Conservation (phyloP, 768 basidiomycete genomes). For the Clavulina sp. region DNA sequence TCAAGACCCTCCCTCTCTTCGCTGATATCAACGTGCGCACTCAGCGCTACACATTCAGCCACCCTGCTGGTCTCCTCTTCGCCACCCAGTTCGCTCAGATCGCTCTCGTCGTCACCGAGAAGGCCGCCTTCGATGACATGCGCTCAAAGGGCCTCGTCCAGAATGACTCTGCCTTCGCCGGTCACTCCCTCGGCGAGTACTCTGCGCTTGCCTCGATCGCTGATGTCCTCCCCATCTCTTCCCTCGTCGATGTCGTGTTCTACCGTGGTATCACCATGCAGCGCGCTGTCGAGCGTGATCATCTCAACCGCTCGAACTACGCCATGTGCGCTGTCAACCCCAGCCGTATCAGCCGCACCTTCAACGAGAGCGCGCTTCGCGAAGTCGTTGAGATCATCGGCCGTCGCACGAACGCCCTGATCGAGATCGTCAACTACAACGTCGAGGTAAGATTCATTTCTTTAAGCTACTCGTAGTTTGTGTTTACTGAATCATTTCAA, state of each 20-base stretch:
- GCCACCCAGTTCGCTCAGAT: slow-evolving; percentile 99
- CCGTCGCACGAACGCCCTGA: slow-evolving; percentile 51
- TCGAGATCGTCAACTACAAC: slow-evolving; percentile 98
- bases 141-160: slow-evolving; percentile 91
- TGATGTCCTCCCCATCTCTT: slow-evolving; percentile 86
- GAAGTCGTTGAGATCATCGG: slow-evolving; percentile 92
- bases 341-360: slow-evolving; percentile 81
- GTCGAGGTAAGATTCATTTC: slow-evolving; percentile 43
- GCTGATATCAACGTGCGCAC: slow-evolving; percentile 89
- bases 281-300: slow-evolving; percentile 92
- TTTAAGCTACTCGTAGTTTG: not conserved
- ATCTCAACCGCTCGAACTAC: slow-evolving; percentile 84
- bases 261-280: slow-evolving; percentile 99
- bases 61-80: slow-evolving; percentile 85
- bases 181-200: slow-evolving; percentile 97
- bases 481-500: slow-evolving; percentile 6
- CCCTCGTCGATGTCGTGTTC: slow-evolving; percentile 95
- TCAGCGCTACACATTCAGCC: slow-evolving; percentile 95
- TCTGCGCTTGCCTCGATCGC: slow-evolving; percentile 96
- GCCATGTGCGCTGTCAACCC: slow-evolving; percentile 99
- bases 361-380: slow-evolving; percentile 87
- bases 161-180: slow-evolving; percentile 82
- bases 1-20: slow-evolving; percentile 93
- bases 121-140: slow-evolving; percentile 97
- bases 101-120: slow-evolving; percentile 93